These are phyloP conservation scores for Straminergon stramineum DNA, from an alignment of 225 moss, liverwort and hornwort genomes.

Conservation along the genomic window DNA sequence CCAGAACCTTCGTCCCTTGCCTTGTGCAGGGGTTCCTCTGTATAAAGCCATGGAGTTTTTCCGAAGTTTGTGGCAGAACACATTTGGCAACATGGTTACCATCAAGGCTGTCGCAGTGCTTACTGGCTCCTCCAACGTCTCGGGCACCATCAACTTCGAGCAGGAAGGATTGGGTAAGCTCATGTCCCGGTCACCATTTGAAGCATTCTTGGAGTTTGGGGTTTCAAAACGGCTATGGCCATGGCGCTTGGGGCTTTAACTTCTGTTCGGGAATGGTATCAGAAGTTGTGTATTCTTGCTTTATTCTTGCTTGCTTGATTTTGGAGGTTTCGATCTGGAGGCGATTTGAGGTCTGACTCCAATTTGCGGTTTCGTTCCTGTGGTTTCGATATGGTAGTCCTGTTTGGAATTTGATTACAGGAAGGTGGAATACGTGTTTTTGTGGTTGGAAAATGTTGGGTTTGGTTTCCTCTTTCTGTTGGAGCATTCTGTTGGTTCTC, in stretches of 20 bases:
- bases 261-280: background rate
- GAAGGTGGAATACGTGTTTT: background rate
- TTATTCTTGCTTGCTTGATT: background rate
- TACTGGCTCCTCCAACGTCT: slow-evolving; percentile 19
- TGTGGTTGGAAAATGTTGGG: background rate
- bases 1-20: background rate
- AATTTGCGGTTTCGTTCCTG: background rate
- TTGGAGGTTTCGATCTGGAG: background rate
- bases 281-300: background rate
- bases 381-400: background rate
- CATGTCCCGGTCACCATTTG: no score
- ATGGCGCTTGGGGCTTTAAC: background rate
- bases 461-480: background rate
- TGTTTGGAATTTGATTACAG: background rate
- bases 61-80: background rate
- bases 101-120: slow-evolving; percentile 42
- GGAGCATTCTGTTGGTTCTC: background rate
- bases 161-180: slow-evolving; percentile 7
- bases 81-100: slow-evolving; percentile 19
- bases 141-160: slow-evolving; percentile 31
- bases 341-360: background rate
- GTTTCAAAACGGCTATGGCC: background rate
- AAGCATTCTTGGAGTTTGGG: background rate
- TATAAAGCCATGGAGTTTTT: slow-evolving; percentile 2
- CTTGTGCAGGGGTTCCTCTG: no score